Percentiles rank a stretch among this genome's conserved stretches.
phyloP scores from a whole-genome alignment of 2,329 filamentous ascomycete species.

The Sarocladium strictum region DNA sequence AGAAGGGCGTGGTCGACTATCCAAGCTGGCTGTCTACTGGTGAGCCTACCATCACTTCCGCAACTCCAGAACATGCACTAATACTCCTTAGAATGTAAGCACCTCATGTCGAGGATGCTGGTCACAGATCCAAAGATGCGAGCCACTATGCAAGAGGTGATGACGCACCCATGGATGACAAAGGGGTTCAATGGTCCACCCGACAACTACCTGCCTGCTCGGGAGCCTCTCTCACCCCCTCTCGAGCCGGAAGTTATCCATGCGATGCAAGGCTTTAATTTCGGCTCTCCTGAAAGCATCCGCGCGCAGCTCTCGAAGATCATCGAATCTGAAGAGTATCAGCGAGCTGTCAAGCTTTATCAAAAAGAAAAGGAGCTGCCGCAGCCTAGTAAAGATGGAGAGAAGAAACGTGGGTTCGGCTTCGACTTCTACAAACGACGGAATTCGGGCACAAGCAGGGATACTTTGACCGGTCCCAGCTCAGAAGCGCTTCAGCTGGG shows the following conservation, averaged over 20 bases:
- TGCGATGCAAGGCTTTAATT: conserved; percentile 98
- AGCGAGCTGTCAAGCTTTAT: conserved; percentile 68
- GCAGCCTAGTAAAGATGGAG: conserved; percentile 55
- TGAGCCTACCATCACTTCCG: conserved; percentile 37
- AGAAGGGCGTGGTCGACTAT: conserved; percentile 93
- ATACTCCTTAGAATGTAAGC: conserved; percentile 71
- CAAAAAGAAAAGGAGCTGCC: conserved; percentile 59
- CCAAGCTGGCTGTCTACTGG: conserved; percentile 87
- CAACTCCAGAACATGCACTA: conserved; percentile 21
- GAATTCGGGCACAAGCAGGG: conserved; percentile 82
- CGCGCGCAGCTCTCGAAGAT: conserved; percentile 73
- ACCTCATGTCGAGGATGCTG: conserved; percentile 89
- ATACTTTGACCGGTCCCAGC: conserved; percentile 80
- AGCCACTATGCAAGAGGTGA: conserved; percentile 82
- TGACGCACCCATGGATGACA: conserved; percentile 92
- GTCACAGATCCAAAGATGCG: conserved; percentile 88
- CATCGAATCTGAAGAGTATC: conserved; percentile 93
- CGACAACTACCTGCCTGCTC: conserved; percentile 78
- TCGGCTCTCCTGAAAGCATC: conserved; percentile 81
- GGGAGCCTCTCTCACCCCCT: conserved; percentile 80
- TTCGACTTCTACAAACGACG: conserved; percentile 97
- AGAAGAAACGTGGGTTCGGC: conserved; percentile 78
- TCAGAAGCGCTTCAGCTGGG: conserved; percentile 78
- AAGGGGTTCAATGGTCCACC: conserved; percentile 84
- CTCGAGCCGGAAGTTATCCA: conserved; percentile 78